phyloP scores from a whole-genome alignment of 345 rosid species.

The Eucalyptus camaldulensis region DNA sequence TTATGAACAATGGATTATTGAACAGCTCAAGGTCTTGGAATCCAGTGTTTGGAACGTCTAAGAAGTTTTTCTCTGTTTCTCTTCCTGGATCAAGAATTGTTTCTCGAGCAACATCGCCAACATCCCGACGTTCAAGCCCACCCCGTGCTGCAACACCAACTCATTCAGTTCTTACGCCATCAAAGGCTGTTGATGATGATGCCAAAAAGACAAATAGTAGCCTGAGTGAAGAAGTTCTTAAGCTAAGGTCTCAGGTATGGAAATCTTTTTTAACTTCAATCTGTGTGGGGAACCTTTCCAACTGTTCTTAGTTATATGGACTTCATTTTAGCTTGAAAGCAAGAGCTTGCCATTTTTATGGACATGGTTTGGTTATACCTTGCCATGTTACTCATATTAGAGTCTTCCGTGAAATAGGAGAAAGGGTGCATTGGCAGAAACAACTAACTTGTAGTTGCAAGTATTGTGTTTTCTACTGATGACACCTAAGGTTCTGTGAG shows the following conservation, averaged over 20 bases:
- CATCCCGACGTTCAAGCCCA: conserved; percentile 64
- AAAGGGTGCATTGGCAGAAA: not conserved
- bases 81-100: conserved; percentile 76
- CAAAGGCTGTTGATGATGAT: conserved; percentile 36
- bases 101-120: conserved; percentile 82
- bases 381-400: not conserved
- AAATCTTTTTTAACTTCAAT: not conserved
- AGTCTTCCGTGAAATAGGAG: not conserved
- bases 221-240: conserved; percentile 47
- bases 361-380: not conserved
- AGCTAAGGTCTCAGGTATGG: conserved; percentile 57
- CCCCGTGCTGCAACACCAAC: conserved; percentile 70
- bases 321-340: not conserved
- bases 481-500: not conserved
- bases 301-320: not conserved
- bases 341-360: not conserved
- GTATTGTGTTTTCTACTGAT: not conserved
- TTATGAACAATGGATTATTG: conserved; percentile 31
- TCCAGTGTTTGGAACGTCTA: conserved; percentile 62
- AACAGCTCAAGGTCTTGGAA: conserved; percentile 36
- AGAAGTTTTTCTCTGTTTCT: conserved; percentile 65
- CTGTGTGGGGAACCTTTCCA: not conserved
- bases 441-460: not conserved
- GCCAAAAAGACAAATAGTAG: conserved; percentile 40
- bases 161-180: conserved; percentile 40